Evolutionary conservation across 768 basidiomycete genomes (phyloP), one percentile per base, ranked within the genome.

Genomic region (Phylloporus scabripes): DNA sequence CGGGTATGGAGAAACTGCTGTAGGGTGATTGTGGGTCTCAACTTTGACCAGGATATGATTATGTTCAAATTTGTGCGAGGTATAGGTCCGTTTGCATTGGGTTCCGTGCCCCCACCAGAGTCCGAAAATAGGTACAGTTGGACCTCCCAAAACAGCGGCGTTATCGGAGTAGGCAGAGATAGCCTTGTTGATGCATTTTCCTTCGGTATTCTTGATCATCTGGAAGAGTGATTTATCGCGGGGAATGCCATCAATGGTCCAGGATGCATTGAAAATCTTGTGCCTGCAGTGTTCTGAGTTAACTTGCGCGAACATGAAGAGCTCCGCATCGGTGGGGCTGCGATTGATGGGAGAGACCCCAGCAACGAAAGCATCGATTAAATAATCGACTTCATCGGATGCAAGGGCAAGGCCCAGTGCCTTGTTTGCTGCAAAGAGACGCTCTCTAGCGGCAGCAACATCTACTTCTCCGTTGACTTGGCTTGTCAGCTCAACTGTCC

Each of bases 231-330:
- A 89, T 39, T 73, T 72, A 49, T 86, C 78, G 58, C 81, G 74
- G 10, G 74, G 60, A 34, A 74, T 59, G 2, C 77, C 85, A 59
- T 97, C 87, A 56, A 99, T 80, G 10, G 82, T 89, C 96, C 96
- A 99, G 14, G 87, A 78, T 0, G 96, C 94, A 64, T 99, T 99
- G 76, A 98, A 99, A 58, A 97, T 98, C 72, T 99, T 99, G 77
- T 99, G 96, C 29, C 96, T 79, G 67, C 96, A 99, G 63, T 98
- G 96, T 67, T 99, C 96, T n/a, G 94, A 97, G 72, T 99, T 99
- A 66, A 99, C 95, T 64, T 99, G 96, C 3, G 96, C 95, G 68
- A 98, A 99, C 96, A 98, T 99, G 79, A 99, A 99, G 7, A 99
- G 76, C 65, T 99, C 96, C 3, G 95, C 94, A 63, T 98, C 96